phyloP scores from a whole-genome alignment of 2,329 filamentous ascomycete genomes.

The Colletotrichum musae region DNA sequence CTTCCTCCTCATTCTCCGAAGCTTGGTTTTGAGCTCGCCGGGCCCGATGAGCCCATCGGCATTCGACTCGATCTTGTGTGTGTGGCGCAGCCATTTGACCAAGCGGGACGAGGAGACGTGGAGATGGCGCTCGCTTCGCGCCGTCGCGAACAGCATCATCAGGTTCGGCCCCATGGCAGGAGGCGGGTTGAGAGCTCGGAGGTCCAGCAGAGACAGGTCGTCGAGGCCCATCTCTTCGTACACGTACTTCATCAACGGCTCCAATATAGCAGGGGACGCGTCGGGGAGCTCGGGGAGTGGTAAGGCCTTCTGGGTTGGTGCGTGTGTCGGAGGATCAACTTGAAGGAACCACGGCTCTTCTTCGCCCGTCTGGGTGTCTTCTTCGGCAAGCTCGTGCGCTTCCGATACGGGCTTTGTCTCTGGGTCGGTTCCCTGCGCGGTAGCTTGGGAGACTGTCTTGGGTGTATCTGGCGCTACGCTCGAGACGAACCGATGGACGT shows the following conservation, averaged over 20 bases:
- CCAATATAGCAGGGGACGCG: constrained; percentile 79
- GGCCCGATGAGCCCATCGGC: constrained; percentile 92
- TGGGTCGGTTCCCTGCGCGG: background rate
- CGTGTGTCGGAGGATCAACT: constrained; percentile 72
- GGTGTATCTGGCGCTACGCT: constrained; percentile 41
- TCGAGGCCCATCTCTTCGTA: constrained; percentile 91
- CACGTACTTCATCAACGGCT: constrained; percentile 81
- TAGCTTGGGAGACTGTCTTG: background rate
- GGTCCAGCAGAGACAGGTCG: constrained; percentile 83
- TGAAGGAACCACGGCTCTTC: constrained; percentile 88
- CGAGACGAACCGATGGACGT: constrained; percentile 44
- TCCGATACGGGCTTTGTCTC: background rate
- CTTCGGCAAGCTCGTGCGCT: background rate
- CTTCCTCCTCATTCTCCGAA: constrained; percentile 84
- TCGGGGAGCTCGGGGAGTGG: constrained; percentile 71
- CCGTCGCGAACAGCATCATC: constrained; percentile 93
- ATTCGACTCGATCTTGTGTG: constrained; percentile 79
- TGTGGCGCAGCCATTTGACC: constrained; percentile 85
- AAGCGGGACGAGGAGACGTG: constrained; percentile 93
- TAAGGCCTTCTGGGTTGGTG: constrained; percentile 62
- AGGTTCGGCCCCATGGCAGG: constrained; percentile 89
- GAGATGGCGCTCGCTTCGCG: constrained; percentile 92
- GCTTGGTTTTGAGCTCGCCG: constrained; percentile 90
- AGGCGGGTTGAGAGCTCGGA: constrained; percentile 87
- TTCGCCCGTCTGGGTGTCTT: constrained; percentile 35